A percentile compares a stretch with the other conserved stretches of the same genome.
Conservation (phyloP, 768 basidiomycete species). For the Lepiota venenata region DNA sequence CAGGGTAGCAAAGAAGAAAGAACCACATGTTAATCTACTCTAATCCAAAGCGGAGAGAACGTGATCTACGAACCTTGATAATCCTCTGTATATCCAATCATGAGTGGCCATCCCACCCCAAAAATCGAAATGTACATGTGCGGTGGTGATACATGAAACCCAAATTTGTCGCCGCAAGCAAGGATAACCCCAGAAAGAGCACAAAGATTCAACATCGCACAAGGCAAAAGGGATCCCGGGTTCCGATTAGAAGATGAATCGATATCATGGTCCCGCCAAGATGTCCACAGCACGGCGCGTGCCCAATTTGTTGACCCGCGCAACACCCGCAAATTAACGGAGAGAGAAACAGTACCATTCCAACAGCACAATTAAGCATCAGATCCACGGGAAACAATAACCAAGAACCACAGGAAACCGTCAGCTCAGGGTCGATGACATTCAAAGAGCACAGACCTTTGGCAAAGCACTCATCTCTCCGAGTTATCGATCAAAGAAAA, state of each 20-base stretch:
- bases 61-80: constrained; percentile 38
- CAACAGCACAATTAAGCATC: too few species aligned
- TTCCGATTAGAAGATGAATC: too few species aligned
- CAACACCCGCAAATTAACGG: too few species aligned
- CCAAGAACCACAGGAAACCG: not conserved
- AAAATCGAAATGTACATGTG: not conserved
- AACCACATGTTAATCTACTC: not conserved
- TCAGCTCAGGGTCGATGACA: not conserved
- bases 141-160: not conserved
- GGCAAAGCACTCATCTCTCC: constrained; percentile 8
- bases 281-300: too few species aligned
- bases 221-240: too few species aligned
- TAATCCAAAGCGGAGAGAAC: constrained; percentile 6
- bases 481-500: not conserved
- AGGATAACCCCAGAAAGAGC: not conserved
- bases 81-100: constrained; percentile 22
- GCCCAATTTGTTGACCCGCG: too few species aligned
- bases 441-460: constrained; percentile 6
- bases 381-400: too few species aligned
- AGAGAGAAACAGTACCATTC: too few species aligned
- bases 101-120: not conserved
- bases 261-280: too few species aligned
- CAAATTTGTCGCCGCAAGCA: not conserved
- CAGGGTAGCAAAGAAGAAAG: not conserved
- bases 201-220: not conserved